Conservation (phyloP, 371 early-diverging fungal species). For the Synchytrium microbalum region DNA sequence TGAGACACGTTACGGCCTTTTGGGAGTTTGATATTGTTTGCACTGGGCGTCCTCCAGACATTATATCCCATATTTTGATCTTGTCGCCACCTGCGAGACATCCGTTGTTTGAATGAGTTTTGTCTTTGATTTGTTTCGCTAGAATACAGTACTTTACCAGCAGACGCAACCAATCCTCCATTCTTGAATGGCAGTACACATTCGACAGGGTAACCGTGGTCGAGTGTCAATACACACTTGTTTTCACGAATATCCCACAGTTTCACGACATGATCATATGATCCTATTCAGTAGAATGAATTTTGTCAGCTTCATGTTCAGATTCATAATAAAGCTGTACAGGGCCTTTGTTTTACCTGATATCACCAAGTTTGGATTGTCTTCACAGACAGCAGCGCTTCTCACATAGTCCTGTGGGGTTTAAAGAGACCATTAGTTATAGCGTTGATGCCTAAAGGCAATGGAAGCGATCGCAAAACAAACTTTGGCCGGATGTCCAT, state of each 20-base stretch:
- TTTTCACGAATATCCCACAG: conserved; percentile 82
- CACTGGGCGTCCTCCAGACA: conserved; percentile 70
- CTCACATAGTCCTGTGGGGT: conserved; percentile 73
- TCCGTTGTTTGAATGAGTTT: not conserved
- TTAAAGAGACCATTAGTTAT: conserved; percentile 1
- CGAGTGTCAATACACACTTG: conserved; percentile 67
- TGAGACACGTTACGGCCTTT: conserved; percentile 86
- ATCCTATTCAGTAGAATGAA: too few relatives aligned
- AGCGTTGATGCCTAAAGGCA: not conserved
- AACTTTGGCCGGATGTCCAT: conserved; percentile 2
- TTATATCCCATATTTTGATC: conserved; percentile 83
- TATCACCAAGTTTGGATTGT: conserved; percentile 67
- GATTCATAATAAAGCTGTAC: conserved; percentile 59
- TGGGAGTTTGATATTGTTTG: conserved; percentile 78
- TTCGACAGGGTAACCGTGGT: conserved; percentile 85
- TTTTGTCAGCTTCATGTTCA: conserved; percentile 68
- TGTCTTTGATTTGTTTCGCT: not conserved
- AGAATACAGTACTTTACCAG: conserved; percentile 27
- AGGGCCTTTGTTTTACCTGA: conserved; percentile 71
- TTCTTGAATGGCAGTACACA: conserved; percentile 75
- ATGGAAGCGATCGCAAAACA: too few relatives aligned
- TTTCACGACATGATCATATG: conserved; percentile 90
- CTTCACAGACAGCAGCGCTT: conserved; percentile 57
- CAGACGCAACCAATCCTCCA: conserved; percentile 70
- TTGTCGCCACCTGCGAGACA: conserved; percentile 21